Evolutionary conservation across 805 yeast genomes (phyloP).

Genomic region (Ogataea angusta): DNA sequence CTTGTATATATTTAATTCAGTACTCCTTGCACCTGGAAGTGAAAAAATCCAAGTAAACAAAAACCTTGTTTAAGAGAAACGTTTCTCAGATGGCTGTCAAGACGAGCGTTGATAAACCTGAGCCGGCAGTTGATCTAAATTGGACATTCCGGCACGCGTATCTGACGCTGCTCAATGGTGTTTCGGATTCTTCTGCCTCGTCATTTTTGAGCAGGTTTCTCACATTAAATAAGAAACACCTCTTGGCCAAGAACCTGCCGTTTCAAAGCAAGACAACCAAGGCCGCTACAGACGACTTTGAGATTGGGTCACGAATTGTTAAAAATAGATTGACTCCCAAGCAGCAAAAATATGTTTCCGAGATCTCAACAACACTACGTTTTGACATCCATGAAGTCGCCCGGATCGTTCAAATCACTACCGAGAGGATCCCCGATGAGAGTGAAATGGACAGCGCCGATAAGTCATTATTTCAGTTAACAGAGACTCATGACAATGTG

Average conservation of each 20-base stretch:
- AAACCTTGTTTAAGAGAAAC: background rate
- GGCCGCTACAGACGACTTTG: slow-evolving; percentile 7
- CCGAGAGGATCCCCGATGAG: slow-evolving; percentile 35
- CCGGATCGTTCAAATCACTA: slow-evolving; percentile 44
- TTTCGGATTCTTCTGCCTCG: slow-evolving; percentile 9
- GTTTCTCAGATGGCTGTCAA: slow-evolving; percentile 1
- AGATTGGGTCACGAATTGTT: slow-evolving; percentile 13
- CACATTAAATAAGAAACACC: slow-evolving; percentile 10
- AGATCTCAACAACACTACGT: slow-evolving; percentile 37
- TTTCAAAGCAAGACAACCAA: slow-evolving; percentile 7
- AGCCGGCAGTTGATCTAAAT: background rate
- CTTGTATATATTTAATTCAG: slow-evolving; percentile 16
- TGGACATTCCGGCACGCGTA: slow-evolving; percentile 7
- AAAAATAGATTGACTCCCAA: slow-evolving; percentile 25
- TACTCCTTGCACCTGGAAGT: slow-evolving; percentile 7
- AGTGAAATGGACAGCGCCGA: slow-evolving; percentile 19
- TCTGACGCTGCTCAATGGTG: slow-evolving; percentile 6
- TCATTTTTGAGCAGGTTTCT: slow-evolving; percentile 14
- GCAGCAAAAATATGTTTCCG: slow-evolving; percentile 37
- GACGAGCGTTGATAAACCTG: background rate
- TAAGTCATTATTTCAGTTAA: slow-evolving; percentile 23
- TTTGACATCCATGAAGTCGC: slow-evolving; percentile 45
- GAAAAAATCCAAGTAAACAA: slow-evolving; percentile 8
- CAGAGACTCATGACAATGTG: slow-evolving; percentile 35
- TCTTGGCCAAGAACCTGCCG: slow-evolving; percentile 17